Conservation (phyloP, 306 rosid genomes). For the Malus sylvestris region DNA sequence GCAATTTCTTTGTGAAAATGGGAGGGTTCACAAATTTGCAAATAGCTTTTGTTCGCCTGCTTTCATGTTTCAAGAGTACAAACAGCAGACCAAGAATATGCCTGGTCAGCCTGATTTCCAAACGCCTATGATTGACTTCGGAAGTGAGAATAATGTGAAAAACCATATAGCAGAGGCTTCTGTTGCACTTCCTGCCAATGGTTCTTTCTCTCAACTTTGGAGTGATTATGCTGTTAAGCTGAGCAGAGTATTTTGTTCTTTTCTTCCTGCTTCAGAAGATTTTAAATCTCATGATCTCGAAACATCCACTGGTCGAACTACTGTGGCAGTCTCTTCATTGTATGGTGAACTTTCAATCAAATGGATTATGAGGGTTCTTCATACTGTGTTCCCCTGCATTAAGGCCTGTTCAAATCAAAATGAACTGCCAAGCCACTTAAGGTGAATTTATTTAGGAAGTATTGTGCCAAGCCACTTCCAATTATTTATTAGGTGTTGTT, state of each 20-base stretch:
- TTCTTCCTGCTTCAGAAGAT: conserved; percentile 60
- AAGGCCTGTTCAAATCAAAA: conserved; percentile 80
- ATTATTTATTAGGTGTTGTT: neutral
- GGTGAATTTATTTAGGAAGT: conserved; percentile 41
- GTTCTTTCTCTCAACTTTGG: conserved; percentile 59
- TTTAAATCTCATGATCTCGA: conserved; percentile 44
- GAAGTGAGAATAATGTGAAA: conserved; percentile 27
- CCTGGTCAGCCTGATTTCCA: conserved; percentile 31
- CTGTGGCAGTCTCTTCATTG: conserved; percentile 49
- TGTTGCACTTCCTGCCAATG: conserved; percentile 29
- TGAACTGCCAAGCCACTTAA: conserved; percentile 61
- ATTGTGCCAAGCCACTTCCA: neutral
- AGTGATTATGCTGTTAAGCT: conserved; percentile 55
- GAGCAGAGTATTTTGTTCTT: conserved; percentile 80
- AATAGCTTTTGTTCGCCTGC: conserved; percentile 94
- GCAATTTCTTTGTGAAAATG: conserved; percentile 91
- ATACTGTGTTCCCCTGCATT: conserved; percentile 72
- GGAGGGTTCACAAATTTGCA: conserved; percentile 90
- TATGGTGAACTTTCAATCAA: conserved; percentile 68
- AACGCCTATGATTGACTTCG: conserved; percentile 29
- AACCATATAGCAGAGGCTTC: conserved; percentile 30
- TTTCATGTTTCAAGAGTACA: conserved; percentile 74
- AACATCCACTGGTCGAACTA: conserved; percentile 47
- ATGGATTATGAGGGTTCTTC: conserved; percentile 83
- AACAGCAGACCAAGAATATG: conserved; percentile 35